These are phyloP conservation scores for Colletotrichum sp. DNA, from an alignment of 2,329 filamentous ascomycete genomes.

Conservation along the genomic window DNA sequence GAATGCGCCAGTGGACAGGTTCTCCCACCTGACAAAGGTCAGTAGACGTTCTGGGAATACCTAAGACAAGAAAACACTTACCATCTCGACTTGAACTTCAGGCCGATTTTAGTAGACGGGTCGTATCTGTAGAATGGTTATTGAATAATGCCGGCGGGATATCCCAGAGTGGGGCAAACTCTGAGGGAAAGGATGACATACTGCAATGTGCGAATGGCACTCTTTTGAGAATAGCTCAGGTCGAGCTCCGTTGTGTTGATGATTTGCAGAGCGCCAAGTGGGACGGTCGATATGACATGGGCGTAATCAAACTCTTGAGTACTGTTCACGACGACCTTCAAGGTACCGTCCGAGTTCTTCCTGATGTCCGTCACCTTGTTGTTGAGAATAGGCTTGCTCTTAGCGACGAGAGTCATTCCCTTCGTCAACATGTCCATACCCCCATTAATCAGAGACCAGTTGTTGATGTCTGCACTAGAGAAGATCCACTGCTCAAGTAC, in stretches of 20 bases:
- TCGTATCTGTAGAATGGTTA: constrained; percentile 24
- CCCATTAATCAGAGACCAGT: constrained; percentile 36
- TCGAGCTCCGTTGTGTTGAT: constrained; percentile 29
- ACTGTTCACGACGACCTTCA: constrained; percentile 26
- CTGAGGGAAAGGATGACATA: not conserved
- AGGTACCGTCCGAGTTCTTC: constrained; percentile 8
- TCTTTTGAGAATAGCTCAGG: constrained; percentile 31
- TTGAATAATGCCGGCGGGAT: not conserved
- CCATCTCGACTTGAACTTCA: constrained; percentile 33
- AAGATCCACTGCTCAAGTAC: constrained; percentile 30
- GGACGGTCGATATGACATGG: constrained; percentile 28
- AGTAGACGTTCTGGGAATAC: not conserved
- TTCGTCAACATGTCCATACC: constrained; percentile 32
- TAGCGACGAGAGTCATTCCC: constrained; percentile 28
- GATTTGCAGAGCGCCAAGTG: constrained; percentile 28
- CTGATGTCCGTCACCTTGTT: constrained; percentile 26
- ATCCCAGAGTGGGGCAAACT: not conserved
- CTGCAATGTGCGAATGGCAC: constrained; percentile 32
- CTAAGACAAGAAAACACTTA: not conserved
- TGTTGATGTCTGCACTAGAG: constrained; percentile 13
- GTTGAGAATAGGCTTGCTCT: constrained; percentile 24
- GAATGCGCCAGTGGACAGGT: constrained; percentile 24
- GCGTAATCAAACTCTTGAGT: constrained; percentile 22
- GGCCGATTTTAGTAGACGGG: constrained; percentile 31
- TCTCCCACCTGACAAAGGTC: constrained; percentile 21